Base-by-base conservation (phyloP, 257 asterid genomes). In the Ajuga chamaepitys region DNA sequence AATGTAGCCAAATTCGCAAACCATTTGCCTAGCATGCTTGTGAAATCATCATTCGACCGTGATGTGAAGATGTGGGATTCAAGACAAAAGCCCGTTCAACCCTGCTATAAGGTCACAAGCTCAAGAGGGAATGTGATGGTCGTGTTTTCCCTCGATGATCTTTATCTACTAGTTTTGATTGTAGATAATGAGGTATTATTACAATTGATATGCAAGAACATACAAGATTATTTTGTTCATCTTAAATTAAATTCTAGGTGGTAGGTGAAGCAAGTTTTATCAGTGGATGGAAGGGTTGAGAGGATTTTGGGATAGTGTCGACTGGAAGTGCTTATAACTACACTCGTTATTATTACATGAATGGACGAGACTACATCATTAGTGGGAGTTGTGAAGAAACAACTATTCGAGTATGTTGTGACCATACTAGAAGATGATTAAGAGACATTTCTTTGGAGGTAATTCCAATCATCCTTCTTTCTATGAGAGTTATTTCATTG, bases 321-420 rank as follows among this genome's bases (percentile, higher is more conserved):
- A 80, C 85, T 0, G 96, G 96, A 70, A 90, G 88, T 60, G 63
- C 41, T 55, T 82, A 82, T 67, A 90, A 90, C 78, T 90, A 88
- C 77, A 90, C 97, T 7, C 87, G 95, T 37, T 81, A 95, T 0
- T 90, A 90, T 72, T 90, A 90, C 78, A 88, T 88, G 97, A 90
- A 84, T 14, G 88, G 88, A 18, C 69, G 95, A 73, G 97, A 90
- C 67, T 85, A 86, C 74, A 75, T 90, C 45, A 77, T 90, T 45
- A 90, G 88, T 45, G 96, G 97, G 67, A 90, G 95, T 58, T 80
- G 83, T 34, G 94, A 87, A 72, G 97, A 89, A 68, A 76, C 72
- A 14, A 78, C 77, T 0, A 68, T 90, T 34, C 93, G 95, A 7
- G 62, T 90, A 54, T 87, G 95, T 66, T 87, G 95, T 71, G 87